Percentiles rank a stretch among this genome's conserved stretches.
phyloP scores from a whole-genome alignment of 176 grass and related monocot species.

The Ananas comosus region DNA sequence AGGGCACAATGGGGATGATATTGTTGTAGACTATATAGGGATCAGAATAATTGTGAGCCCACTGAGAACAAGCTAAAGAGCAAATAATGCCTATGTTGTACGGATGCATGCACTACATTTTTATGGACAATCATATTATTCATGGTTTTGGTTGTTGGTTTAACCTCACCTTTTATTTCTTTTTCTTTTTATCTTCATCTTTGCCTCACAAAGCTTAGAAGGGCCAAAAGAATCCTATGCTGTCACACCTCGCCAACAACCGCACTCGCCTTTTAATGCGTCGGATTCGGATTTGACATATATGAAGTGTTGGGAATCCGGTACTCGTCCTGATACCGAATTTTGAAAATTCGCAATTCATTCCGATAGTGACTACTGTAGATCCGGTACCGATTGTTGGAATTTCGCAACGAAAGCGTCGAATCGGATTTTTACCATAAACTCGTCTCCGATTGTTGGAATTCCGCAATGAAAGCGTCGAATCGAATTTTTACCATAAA shows the following conservation, averaged over 20 bases:
- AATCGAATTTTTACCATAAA: no score
- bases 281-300: no score
- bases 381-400: no score
- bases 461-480: no score
- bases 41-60: conserved; percentile 28
- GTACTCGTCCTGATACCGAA: no score
- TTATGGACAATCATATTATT: not conserved
- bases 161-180: not conserved
- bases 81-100: conserved; percentile 38
- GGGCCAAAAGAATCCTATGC: not conserved
- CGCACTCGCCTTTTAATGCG: no score
- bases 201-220: not conserved
- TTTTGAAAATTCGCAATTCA: no score
- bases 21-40: conserved; percentile 8
- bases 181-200: not conserved
- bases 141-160: not conserved
- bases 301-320: no score
- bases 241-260: not conserved
- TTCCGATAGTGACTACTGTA: no score
- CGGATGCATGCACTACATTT: conserved; percentile 32
- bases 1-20: conserved; percentile 1
- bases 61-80: conserved; percentile 41
- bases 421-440: no score
- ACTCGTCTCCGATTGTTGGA: no score
- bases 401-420: no score